phyloP scores from a whole-genome alignment of 352 stramenopile species.

The Globisporangium irregulare region DNA sequence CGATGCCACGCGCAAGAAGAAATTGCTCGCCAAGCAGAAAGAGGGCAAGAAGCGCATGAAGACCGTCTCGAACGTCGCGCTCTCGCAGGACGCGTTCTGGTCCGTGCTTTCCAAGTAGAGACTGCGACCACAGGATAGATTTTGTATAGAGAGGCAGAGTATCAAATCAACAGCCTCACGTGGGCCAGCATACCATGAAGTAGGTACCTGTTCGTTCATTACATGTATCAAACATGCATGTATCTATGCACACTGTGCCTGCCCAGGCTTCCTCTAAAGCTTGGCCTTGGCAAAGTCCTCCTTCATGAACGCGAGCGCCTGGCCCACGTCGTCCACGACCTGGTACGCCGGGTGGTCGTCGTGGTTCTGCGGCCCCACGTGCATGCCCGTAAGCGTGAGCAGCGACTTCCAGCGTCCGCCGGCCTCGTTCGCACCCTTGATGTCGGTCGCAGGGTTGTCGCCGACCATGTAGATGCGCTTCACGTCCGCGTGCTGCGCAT shows the following conservation, averaged over 20 bases:
- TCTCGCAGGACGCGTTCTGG: conserved; percentile 98
- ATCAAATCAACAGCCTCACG: not conserved
- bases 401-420: conserved; percentile 83
- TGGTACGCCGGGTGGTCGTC: conserved; percentile 57
- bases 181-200: not conserved
- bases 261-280: conserved; percentile 3
- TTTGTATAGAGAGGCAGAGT: conserved; percentile 1
- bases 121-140: conserved; percentile 2
- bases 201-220: not conserved
- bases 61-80: conserved; percentile 93
- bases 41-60: conserved; percentile 98
- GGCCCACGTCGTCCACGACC: conserved; percentile 67
- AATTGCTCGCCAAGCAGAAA: conserved; percentile 99
- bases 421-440: conserved; percentile 72
- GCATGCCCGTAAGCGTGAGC: conserved; percentile 82
- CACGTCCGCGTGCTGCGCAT: conserved; percentile 60
- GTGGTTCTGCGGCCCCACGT: conserved; percentile 66
- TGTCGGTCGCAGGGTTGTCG: conserved; percentile 82
- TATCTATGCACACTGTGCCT: not conserved
- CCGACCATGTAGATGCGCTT: conserved; percentile 86
- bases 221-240: not conserved
- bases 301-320: conserved; percentile 77
- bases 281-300: conserved; percentile 45
- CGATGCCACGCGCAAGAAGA: conserved; percentile 98
- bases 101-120: conserved; percentile 93